Evolutionary conservation across 2,329 filamentous ascomycete species (phyloP).

Genomic region (Didymella pomorum): DNA sequence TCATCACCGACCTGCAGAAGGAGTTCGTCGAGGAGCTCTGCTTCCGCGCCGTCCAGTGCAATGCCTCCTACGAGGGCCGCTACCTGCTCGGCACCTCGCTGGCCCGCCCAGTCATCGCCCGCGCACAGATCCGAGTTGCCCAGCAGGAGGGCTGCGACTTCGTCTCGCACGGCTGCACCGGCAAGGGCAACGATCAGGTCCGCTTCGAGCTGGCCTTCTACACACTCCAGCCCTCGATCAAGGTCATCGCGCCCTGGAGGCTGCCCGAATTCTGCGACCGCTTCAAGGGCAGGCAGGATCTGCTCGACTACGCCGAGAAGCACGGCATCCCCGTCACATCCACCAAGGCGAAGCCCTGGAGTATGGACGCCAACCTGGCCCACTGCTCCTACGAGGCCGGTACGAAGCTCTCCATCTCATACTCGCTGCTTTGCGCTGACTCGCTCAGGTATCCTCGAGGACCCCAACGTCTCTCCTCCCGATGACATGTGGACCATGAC

Average conservation of each 20-base stretch:
- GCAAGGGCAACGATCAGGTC: conserved; percentile 68
- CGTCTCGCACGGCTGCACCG: conserved; percentile 58
- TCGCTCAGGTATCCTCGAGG: conserved; percentile 65
- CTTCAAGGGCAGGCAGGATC: conserved; percentile 75
- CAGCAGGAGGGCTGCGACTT: conserved; percentile 66
- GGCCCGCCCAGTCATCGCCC: conserved; percentile 74
- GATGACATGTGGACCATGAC: conserved; percentile 83
- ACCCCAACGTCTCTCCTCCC: conserved; percentile 70
- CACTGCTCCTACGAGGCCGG: conserved; percentile 85
- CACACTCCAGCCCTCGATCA: conserved; percentile 69
- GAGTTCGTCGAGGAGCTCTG: conserved; percentile 84
- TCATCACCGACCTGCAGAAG: conserved; percentile 69
- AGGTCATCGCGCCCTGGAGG: conserved; percentile 79
- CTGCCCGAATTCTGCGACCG: conserved; percentile 73
- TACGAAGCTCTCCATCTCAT: conserved; percentile 2
- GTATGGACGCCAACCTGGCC: conserved; percentile 71
- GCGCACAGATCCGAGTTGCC: conserved; percentile 70
- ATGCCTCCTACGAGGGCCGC: conserved; percentile 65
- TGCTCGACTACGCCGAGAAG: conserved; percentile 74
- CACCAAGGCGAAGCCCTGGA: conserved; percentile 70
- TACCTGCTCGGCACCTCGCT: conserved; percentile 65
- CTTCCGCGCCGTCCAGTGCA: conserved; percentile 80
- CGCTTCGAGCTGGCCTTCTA: conserved; percentile 71
- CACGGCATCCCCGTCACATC: conserved; percentile 75
- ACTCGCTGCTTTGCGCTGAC: conserved; percentile 5